Evolutionary conservation across 352 stramenopile genomes (phyloP), one percentile per base, ranked within the genome.

Genomic region (Globisporangium cederbergense): DNA sequence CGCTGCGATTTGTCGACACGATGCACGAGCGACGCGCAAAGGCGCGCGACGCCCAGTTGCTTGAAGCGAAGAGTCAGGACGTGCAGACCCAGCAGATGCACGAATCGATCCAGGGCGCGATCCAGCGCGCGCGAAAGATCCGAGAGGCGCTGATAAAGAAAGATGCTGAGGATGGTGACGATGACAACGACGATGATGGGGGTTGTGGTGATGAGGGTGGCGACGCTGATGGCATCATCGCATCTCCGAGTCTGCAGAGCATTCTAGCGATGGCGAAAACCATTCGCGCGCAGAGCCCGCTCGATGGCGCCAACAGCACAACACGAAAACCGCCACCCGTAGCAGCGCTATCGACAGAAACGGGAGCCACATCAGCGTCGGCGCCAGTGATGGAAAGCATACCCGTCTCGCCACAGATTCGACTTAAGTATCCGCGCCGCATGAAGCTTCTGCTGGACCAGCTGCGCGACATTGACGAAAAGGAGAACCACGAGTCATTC

Each of bases 371-470:
- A 20, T 3, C 4, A 13, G 18, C n/a, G 18, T 63, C 62, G 25
- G n/a, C 40, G 25, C 64, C 66, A 3, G 53, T 36, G 14, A 2
- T n/a, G 10, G 32, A 32, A 13, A 36, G 1, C 13, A 20, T 8
- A 10, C 34, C 14, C 11, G 22, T 7, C 51, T 53, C 30, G 18
- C 60, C 18, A 22, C 52, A 61, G 11, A 42, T 71, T 10, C 56
- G 65, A 40, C n/a, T 91, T 28, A 66, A 83, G 58, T 86, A 87
- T 51, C 79, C 75, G n/a, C 71, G 68, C 18, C 73, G 77, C 16
- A 64, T 89, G 52, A 84, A 81, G 53, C 49, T 60, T 22, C 34
- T 86, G 59, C 67, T 89, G 54, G 69, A 70, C 25, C 68, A 79
- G 11, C 45, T 86, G 1, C 55, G 71, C 10, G 76, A 83, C 9